A percentile compares a stretch with the other conserved stretches of the same genome.
phyloP scores from a whole-genome alignment of 1,284 basidiomycete genomes.

The Ustilago esculenta region DNA sequence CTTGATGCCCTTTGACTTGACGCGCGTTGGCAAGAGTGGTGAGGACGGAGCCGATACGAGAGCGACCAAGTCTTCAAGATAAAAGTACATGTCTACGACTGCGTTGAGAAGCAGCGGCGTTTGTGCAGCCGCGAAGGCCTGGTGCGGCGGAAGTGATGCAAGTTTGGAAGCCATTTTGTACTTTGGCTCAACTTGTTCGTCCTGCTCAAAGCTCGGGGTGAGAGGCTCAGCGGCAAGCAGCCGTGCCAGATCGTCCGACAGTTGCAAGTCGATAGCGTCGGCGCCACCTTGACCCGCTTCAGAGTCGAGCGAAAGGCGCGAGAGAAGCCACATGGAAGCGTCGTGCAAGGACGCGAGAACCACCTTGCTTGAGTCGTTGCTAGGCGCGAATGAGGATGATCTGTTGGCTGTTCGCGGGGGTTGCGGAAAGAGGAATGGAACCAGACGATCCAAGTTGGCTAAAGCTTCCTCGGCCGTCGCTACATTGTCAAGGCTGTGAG shows the following conservation, averaged over 20 bases:
- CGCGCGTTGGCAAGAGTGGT: not conserved
- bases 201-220: slow-evolving; percentile 8
- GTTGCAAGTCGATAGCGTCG: slow-evolving; percentile 22
- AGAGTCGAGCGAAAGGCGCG: slow-evolving; percentile 16
- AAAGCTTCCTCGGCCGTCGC: slow-evolving; percentile 1
- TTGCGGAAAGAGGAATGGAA: slow-evolving; percentile 25
- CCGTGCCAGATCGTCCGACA: slow-evolving; percentile 18
- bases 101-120: slow-evolving; percentile 27
- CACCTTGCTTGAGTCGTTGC: slow-evolving; percentile 3
- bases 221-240: slow-evolving; percentile 12
- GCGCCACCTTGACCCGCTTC: slow-evolving; percentile 16
- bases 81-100: slow-evolving; percentile 25
- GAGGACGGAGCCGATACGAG: not conserved
- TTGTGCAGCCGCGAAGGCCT: slow-evolving; percentile 20
- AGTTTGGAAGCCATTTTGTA: slow-evolving; percentile 12
- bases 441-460: slow-evolving; percentile 7
- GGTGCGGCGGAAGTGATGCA: slow-evolving; percentile 8
- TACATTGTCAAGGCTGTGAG: too few relatives aligned
- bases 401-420: not conserved
- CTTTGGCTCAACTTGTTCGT: slow-evolving; percentile 8
- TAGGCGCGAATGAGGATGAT: too few relatives aligned
- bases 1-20: slow-evolving; percentile 6
- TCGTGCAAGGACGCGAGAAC: slow-evolving; percentile 21
- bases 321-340: slow-evolving; percentile 34
- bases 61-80: slow-evolving; percentile 6